Evolutionary conservation across 169 alveolate species (phyloP).

Genomic region (Plasmodium gaboni): DNA sequence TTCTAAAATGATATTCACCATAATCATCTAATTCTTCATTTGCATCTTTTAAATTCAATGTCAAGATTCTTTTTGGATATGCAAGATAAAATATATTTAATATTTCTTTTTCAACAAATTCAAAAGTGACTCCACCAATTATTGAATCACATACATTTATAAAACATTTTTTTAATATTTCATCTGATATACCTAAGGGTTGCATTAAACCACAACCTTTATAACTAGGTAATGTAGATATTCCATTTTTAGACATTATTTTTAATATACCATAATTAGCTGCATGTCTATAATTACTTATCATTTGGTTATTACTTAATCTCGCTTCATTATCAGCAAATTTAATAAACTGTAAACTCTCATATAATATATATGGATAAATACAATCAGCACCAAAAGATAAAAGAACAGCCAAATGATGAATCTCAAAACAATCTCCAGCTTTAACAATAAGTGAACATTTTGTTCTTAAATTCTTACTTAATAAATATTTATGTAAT

Average conservation of each 20-base stretch:
- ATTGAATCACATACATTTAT: slow-evolving; percentile 74
- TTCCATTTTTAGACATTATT: slow-evolving; percentile 87
- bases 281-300: slow-evolving; percentile 77
- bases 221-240: slow-evolving; percentile 82
- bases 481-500: slow-evolving; percentile 67
- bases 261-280: slow-evolving; percentile 77
- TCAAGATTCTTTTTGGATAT: slow-evolving; percentile 76
- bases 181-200: slow-evolving; percentile 78
- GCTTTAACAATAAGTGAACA: slow-evolving; percentile 77
- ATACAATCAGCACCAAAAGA: slow-evolving; percentile 87
- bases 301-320: slow-evolving; percentile 59
- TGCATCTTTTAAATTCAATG: slow-evolving; percentile 78
- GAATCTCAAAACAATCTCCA: slow-evolving; percentile 77
- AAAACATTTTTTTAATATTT: slow-evolving; percentile 74
- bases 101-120: slow-evolving; percentile 74
- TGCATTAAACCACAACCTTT: slow-evolving; percentile 84
- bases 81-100: slow-evolving; percentile 76
- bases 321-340: slow-evolving; percentile 71
- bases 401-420: slow-evolving; percentile 79
- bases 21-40: slow-evolving; percentile 79
- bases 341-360: slow-evolving; percentile 67
- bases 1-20: slow-evolving; percentile 84
- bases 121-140: slow-evolving; percentile 76
- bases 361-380: slow-evolving; percentile 83
- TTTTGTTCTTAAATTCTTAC: slow-evolving; percentile 75